Percentiles rank a stretch among this genome's conserved stretches.
Evolutionary conservation across 2,329 filamentous ascomycete genomes (phyloP).

Genomic region (Arthrobotrys musiformis): DNA sequence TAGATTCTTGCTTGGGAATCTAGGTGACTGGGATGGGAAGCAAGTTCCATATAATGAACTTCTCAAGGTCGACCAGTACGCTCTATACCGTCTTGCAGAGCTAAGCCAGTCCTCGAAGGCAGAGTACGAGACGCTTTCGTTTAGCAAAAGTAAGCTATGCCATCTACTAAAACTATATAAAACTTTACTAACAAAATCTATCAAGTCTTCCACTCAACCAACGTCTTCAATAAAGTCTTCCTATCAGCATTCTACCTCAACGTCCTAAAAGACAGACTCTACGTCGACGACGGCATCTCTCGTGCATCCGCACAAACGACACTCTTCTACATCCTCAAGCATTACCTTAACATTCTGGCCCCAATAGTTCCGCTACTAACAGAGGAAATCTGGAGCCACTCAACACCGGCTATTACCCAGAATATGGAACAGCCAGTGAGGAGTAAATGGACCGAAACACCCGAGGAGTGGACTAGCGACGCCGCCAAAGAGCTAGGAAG

Average conservation of each 20-base stretch:
- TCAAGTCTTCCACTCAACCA: slow-evolving; percentile 50
- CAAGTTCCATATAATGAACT: slow-evolving; percentile 59
- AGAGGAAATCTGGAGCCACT: slow-evolving; percentile 58
- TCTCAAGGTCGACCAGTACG: slow-evolving; percentile 61
- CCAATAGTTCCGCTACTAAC: slow-evolving; percentile 58
- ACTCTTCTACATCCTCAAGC: slow-evolving; percentile 67
- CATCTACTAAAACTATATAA: background rate
- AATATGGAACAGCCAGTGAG: slow-evolving; percentile 52
- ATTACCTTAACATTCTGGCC: slow-evolving; percentile 60
- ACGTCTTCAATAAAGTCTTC: slow-evolving; percentile 75
- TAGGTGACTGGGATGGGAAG: slow-evolving; percentile 63
- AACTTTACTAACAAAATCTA: slow-evolving; percentile 6
- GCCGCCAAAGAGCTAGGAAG: slow-evolving; percentile 46
- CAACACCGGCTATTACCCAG: slow-evolving; percentile 49
- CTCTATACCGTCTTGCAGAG: slow-evolving; percentile 63
- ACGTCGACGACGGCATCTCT: slow-evolving; percentile 78
- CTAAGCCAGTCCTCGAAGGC: slow-evolving; percentile 28
- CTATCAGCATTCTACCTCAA: slow-evolving; percentile 96
- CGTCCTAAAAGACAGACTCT: slow-evolving; percentile 87
- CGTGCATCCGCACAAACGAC: slow-evolving; percentile 70
- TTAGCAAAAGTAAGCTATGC: slow-evolving; percentile 43
- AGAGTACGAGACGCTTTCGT: slow-evolving; percentile 40
- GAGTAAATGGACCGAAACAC: slow-evolving; percentile 28
- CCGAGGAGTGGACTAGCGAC: slow-evolving; percentile 42
- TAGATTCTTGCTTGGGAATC: slow-evolving; percentile 84